Evolutionary conservation across 2,329 filamentous ascomycete genomes (phyloP), one percentile per base, ranked within the genome.

Genomic region (Leptodontidium sp.): DNA sequence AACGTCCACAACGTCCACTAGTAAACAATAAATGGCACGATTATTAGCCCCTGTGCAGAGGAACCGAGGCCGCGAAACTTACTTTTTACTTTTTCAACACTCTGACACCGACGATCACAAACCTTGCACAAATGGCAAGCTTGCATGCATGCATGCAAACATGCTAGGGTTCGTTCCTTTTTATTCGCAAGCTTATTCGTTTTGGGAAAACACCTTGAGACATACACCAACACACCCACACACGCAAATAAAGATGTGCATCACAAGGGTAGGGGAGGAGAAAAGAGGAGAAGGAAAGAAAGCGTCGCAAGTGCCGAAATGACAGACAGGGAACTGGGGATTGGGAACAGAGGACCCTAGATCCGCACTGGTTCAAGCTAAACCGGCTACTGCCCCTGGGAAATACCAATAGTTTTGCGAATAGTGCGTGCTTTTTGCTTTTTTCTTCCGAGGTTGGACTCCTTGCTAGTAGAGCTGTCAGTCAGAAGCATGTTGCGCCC

Each of bases 401-500:
- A 21, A 40, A 58, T 21, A 40, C n/a, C 35, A 38, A 58, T 45
- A 59, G 57, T 43, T 43, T 45, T 9, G 21, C n/a, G 14, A 40
- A 43, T 59, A 43, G 57, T 59, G 57, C 38, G n/a, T 59, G 5
- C 55, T 43, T 59, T 59, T 45, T 59, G 12, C 21, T 40, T 59
- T 45, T 45, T 59, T 14, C 38, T 40, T 26, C 57, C 35, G 35
- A 40, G 38, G 35, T 59, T 40, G 38, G 24, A n/a, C 38, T 43
- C 57, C 57, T 59, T 59, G 57, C 57, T 43, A 59, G 57, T 59
- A 21, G 4, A 59, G 35, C 57, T 59, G 57, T 59, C 57, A 59
- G 21, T 59, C 57, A 59, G 21, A 45, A n/a, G 17, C 55, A 58
- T 40, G 35, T 40, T 40, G 32, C 12, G 38, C 57, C 35, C 24